Evolutionary conservation across 2,329 filamentous ascomycete genomes (phyloP).

Genomic region (Tricladium varicosporioides): DNA sequence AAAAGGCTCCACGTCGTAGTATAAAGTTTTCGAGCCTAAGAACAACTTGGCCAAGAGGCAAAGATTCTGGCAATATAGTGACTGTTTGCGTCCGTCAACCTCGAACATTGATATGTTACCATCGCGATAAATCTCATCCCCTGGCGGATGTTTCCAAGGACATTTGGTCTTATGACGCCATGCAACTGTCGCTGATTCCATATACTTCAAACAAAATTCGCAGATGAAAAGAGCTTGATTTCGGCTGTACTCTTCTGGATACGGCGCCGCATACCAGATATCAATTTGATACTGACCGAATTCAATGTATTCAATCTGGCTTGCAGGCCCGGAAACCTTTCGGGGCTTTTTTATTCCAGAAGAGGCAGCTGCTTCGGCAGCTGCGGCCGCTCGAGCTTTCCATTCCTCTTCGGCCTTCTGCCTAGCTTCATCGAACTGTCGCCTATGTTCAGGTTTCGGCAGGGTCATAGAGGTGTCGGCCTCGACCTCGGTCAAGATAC

Average conservation of each 20-base stretch:
- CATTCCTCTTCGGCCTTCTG: constrained; percentile 91
- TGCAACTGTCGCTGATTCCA: constrained; percentile 98
- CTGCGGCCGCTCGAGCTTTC: constrained; percentile 63
- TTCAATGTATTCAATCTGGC: constrained; percentile 98
- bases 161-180: constrained; percentile 98
- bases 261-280: constrained; percentile 97
- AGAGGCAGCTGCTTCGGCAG: constrained; percentile 67
- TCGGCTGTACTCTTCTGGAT: constrained; percentile 96
- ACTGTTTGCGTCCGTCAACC: constrained; percentile 94
- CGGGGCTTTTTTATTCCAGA: constrained; percentile 63
- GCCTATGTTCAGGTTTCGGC: constrained; percentile 75
- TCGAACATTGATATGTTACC: constrained; percentile 93
- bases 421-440: constrained; percentile 85
- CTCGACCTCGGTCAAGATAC: constrained; percentile 83
- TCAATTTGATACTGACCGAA: constrained; percentile 98
- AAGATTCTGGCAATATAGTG: constrained; percentile 97
- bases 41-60: constrained; percentile 96
- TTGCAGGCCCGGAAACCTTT: constrained; percentile 81
- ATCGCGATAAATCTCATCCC: constrained; percentile 95
- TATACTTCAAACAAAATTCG: constrained; percentile 98
- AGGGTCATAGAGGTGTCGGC: constrained; percentile 89
- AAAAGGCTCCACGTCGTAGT: constrained; percentile 97
- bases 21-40: constrained; percentile 95
- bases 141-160: constrained; percentile 91
- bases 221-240: constrained; percentile 98